Percentiles rank a stretch among this genome's conserved stretches.
Conservation (phyloP, 306 rosid species). For the Trichosanthes cucumerina region DNA sequence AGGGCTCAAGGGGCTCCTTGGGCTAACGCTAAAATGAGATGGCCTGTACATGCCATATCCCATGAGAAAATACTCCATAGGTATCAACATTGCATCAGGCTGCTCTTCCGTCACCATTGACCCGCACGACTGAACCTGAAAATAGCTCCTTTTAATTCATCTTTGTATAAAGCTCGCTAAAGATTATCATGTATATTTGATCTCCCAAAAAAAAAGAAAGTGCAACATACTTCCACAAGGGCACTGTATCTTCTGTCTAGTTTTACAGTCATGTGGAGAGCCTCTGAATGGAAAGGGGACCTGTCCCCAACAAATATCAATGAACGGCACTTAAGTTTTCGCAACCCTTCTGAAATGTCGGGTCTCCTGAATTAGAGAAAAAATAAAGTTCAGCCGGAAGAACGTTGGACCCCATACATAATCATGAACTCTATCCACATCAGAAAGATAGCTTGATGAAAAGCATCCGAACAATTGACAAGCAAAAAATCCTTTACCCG, state of each 20-base stretch:
- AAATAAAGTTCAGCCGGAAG: not conserved
- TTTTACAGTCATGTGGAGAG: conserved; percentile 74
- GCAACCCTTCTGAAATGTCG: conserved; percentile 60
- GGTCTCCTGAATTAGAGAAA: conserved; percentile 48
- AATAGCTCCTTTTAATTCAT: not conserved
- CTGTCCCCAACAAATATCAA: conserved; percentile 84
- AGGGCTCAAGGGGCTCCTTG: conserved; percentile 91
- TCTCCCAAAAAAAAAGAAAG: not conserved
- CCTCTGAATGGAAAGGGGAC: conserved; percentile 76
- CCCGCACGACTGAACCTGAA: conserved; percentile 92
- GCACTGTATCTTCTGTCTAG: conserved; percentile 81
- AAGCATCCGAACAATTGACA: not conserved
- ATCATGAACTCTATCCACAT: not conserved
- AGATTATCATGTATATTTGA: not conserved
- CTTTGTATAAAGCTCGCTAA: not conserved
- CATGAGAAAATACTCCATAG: conserved; percentile 84
- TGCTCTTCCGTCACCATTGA: conserved; percentile 98
- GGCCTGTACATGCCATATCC: conserved; percentile 81
- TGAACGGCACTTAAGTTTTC: conserved; percentile 74
- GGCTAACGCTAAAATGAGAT: conserved; percentile 68
- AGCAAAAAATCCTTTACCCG: conserved; percentile 25
- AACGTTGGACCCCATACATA: not conserved
- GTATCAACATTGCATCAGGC: conserved; percentile 95
- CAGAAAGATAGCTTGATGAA: not conserved
- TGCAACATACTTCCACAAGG: conserved; percentile 65